phyloP scores from a whole-genome alignment of 1,284 basidiomycete species.

The Violaceomyces palustris region DNA sequence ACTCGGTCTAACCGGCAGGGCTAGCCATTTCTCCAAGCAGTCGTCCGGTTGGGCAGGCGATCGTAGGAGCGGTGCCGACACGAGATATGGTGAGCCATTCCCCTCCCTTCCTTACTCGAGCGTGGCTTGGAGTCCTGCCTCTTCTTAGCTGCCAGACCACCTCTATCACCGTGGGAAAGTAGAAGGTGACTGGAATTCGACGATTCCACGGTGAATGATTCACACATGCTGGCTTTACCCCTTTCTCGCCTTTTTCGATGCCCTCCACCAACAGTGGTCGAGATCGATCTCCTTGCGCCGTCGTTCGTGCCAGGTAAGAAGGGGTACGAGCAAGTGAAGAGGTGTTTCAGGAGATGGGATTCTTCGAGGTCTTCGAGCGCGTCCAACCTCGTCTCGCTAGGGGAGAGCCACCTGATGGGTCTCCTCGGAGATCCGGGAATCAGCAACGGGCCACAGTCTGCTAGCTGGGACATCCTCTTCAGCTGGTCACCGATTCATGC shows the following conservation, averaged over 20 bases:
- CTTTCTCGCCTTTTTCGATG: no score
- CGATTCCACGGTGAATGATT: no score
- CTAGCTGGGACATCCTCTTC: conserved; percentile 31
- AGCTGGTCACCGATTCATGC: conserved; percentile 21
- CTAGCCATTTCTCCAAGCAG: conserved; percentile 31
- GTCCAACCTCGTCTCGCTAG: conserved; percentile 3
- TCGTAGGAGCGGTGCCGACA: conserved; percentile 31
- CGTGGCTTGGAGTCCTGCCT: no score
- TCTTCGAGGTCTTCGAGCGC: conserved; percentile 6
- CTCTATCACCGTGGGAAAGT: no score
- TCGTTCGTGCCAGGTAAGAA: conserved; percentile 46
- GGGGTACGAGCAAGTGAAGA: conserved; percentile 38
- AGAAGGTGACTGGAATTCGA: no score
- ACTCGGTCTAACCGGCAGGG: conserved; percentile 43
- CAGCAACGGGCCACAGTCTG: conserved; percentile 1
- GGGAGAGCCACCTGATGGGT: conserved; percentile 9
- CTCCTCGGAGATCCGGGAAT: not conserved
- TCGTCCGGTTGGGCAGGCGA: conserved; percentile 46
- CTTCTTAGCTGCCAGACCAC: no score
- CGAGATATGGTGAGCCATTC: conserved; percentile 33
- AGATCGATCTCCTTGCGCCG: conserved; percentile 34
- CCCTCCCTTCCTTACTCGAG: no score
- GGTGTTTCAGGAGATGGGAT: conserved; percentile 37
- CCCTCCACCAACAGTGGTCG: no score
- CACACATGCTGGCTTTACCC: no score